Percentiles rank a stretch among this genome's conserved stretches.
Conservation (phyloP, 169 alveolate species). For the Plasmodium cynomolgi region DNA sequence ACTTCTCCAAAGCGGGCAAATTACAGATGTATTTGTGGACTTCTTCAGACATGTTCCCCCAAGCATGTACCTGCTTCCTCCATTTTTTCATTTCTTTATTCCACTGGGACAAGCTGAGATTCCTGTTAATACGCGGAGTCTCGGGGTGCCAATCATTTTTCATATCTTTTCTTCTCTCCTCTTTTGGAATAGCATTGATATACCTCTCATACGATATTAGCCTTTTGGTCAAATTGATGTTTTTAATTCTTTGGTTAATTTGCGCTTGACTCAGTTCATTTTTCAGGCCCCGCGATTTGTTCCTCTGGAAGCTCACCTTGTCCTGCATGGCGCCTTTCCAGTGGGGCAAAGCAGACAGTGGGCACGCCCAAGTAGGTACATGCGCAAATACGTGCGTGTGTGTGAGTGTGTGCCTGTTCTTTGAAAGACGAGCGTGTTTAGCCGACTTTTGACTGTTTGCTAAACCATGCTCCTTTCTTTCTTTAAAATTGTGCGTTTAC, state of each 20-base stretch:
- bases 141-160: slow-evolving; percentile 82
- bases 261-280: slow-evolving; percentile 32
- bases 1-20: slow-evolving; percentile 70
- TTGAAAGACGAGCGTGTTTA: background rate
- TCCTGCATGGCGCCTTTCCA: slow-evolving; percentile 19
- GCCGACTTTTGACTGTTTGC: background rate
- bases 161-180: slow-evolving; percentile 65
- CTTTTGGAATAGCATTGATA: slow-evolving; percentile 78
- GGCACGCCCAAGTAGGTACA: background rate
- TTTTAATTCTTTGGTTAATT: slow-evolving; percentile 77
- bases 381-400: background rate
- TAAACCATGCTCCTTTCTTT: background rate
- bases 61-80: slow-evolving; percentile 81
- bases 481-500: background rate
- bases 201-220: slow-evolving; percentile 80
- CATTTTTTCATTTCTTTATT: slow-evolving; percentile 79
- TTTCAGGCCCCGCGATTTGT: background rate
- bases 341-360: background rate
- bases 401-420: background rate
- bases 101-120: slow-evolving; percentile 83
- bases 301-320: background rate
- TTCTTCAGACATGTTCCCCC: slow-evolving; percentile 76
- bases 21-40: slow-evolving; percentile 49
- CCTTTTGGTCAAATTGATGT: slow-evolving; percentile 81
- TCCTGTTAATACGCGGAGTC: slow-evolving; percentile 80